Evolutionary conservation across 768 basidiomycete species (phyloP), one percentile per base, ranked within the genome.

Genomic region (Goffeauzyma gilvescens): DNA sequence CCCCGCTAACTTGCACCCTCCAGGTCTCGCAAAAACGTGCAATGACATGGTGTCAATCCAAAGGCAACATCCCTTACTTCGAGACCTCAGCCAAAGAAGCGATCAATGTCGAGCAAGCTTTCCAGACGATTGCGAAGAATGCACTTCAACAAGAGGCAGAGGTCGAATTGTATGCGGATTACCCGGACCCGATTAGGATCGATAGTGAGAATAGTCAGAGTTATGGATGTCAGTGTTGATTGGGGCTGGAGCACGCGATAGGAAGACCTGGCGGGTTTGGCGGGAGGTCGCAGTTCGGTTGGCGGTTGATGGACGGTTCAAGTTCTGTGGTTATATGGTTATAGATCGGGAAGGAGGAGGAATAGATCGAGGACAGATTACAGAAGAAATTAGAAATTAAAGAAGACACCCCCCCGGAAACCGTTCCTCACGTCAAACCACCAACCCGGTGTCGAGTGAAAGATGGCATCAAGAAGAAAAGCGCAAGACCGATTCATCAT

Each of bases 31-130:
- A 98, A 78, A 98, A 98, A 65, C 81, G 90, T 32, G 90, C 93
- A 14, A 95, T 96, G 87, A 85, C 90, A 4, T 98, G 93, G 93
- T 98, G 93, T 65, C 89, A 96, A 57, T 80, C 89, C 45, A 96
- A 96, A 69, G 90, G 90, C 61, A 96, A 96, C 66, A 95, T 98
- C 51, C 93, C 93, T 22, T 98, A 96, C 68, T 98, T 96, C 63
- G 93, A 98, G 70, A 96, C 93, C 5, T 98, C 93, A 7, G 93
- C 93, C 30, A 98, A 98, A 68, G 93, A 98, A 66, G 90, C 93
- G 9, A 95, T 96, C 72, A 98, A 98, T 58, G 93, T 98, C 42
- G 93, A 98, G 64, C 90, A 96, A 64, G 93, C 90, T 3, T 98
- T 98, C 77, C 89, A 93, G 66, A 93, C 89, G 1, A 89, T 96